phyloP scores from a whole-genome alignment of 2,329 filamentous ascomycete genomes.

The Talaromyces sp. region DNA sequence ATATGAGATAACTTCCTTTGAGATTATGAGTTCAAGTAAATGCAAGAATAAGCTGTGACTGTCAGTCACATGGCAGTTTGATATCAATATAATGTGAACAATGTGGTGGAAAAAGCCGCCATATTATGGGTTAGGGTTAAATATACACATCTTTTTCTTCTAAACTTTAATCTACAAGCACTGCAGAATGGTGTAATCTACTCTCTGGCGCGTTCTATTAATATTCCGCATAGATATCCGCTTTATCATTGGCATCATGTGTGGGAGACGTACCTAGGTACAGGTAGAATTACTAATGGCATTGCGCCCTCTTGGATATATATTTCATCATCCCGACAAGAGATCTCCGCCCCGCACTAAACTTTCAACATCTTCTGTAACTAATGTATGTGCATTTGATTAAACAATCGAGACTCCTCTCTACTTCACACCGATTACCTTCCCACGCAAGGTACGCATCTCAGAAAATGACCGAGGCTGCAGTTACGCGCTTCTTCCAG shows the following conservation, averaged over 20 bases:
- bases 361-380: not conserved
- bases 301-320: not conserved
- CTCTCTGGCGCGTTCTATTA: not conserved
- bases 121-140: not conserved
- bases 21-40: too few species aligned
- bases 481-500: slow-evolving; percentile 75
- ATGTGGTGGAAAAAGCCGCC: not conserved
- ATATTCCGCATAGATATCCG: not conserved
- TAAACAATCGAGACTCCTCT: not conserved
- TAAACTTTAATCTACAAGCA: not conserved
- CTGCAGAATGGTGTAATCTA: not conserved
- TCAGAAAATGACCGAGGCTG: slow-evolving; percentile 33
- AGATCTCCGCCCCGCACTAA: not conserved
- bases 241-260: not conserved
- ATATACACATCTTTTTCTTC: too few species aligned
- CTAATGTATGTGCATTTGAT: not conserved
- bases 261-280: too few species aligned
- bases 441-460: not conserved
- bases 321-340: slow-evolving; percentile 1
- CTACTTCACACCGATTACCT: too few species aligned
- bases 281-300: not conserved
- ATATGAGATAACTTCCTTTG: too few species aligned
- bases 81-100: not conserved
- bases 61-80: not conserved
- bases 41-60: too few species aligned